Conservation (phyloP, 1,284 basidiomycete genomes). For the Sutorius eximius region DNA sequence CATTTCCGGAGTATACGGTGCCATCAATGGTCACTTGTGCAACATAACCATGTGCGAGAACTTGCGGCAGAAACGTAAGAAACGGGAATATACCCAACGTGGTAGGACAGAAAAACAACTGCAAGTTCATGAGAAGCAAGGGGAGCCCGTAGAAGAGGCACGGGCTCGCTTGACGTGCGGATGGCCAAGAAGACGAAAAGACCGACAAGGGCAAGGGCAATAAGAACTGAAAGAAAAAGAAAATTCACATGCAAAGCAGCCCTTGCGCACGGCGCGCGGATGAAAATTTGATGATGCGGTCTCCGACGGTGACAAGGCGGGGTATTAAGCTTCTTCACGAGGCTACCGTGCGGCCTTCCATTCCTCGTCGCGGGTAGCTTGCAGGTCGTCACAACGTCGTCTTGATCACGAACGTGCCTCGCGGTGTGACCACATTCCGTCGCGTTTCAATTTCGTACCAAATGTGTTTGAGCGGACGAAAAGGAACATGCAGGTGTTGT, state of each 20-base stretch:
- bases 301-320: slow-evolving; percentile 11
- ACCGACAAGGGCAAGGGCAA: not conserved
- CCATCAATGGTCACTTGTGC: slow-evolving; percentile 54
- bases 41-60: slow-evolving; percentile 62
- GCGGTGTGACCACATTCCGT: not conserved
- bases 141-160: not conserved
- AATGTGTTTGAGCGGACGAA: slow-evolving; percentile 5
- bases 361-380: not conserved
- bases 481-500: slow-evolving; percentile 3
- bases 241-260: not conserved
- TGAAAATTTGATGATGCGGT: not conserved
- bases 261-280: slow-evolving; percentile 1
- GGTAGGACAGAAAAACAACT: not conserved
- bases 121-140: slow-evolving; percentile 6
- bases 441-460: not conserved
- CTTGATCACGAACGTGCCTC: slow-evolving; percentile 5
- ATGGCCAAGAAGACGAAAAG: not conserved
- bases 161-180: not conserved
- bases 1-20: slow-evolving; percentile 52
- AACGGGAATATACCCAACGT: slow-evolving; percentile 28
- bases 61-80: slow-evolving; percentile 29
- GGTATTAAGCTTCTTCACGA: slow-evolving; percentile 25
- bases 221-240: not conserved
- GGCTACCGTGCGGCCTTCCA: slow-evolving; percentile 16
- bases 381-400: not conserved